A percentile compares a stretch with the other conserved stretches of the same genome.
phyloP scores from a whole-genome alignment of 129 eudicot species.

The Silybum marianum region DNA sequence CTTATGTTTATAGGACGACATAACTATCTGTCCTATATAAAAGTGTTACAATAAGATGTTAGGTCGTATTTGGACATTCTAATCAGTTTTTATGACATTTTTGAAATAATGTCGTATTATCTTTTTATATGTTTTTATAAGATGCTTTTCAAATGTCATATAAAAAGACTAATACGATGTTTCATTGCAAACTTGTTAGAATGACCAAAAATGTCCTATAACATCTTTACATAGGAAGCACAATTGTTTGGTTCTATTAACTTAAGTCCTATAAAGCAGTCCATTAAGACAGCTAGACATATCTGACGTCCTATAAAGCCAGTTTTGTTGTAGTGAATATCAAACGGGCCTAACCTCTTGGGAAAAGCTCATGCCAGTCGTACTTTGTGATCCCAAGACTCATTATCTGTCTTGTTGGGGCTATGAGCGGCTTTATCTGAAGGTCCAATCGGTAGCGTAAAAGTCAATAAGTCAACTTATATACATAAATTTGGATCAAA shows the following conservation, averaged over 20 bases:
- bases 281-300: neutral
- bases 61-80: too few relatives aligned
- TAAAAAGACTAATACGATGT: too few relatives aligned
- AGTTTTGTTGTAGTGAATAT: neutral
- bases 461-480: slow-evolving; percentile 11
- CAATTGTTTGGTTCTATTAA: neutral
- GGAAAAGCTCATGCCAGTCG: slow-evolving; percentile 91
- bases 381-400: slow-evolving; percentile 61
- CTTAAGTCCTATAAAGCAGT: neutral
- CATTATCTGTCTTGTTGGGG: slow-evolving; percentile 86
- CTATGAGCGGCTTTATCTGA: slow-evolving; percentile 95
- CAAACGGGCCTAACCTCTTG: slow-evolving; percentile 52
- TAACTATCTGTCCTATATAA: neutral
- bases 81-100: too few relatives aligned
- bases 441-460: slow-evolving; percentile 20
- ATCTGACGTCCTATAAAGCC: neutral
- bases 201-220: too few relatives aligned
- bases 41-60: neutral
- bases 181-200: too few relatives aligned
- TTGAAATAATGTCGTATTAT: too few relatives aligned
- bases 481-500: slow-evolving; percentile 2
- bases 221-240: neutral
- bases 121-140: too few relatives aligned
- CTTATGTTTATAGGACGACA: neutral
- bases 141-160: too few relatives aligned